Evolutionary conservation across 148 eudicot genomes (phyloP).

Genomic region (Diospyros lotus): DNA sequence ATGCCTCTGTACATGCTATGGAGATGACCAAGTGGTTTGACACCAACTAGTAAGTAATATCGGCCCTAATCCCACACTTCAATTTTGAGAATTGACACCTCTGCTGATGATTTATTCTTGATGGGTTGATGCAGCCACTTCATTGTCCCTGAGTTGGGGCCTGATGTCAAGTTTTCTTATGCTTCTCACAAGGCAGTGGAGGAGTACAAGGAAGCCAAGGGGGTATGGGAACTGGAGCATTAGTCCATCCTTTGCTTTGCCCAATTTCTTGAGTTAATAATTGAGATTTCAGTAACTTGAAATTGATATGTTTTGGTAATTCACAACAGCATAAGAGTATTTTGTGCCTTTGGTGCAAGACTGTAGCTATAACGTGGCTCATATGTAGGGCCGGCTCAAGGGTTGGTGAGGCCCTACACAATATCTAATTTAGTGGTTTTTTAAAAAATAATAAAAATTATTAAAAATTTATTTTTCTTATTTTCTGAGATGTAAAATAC

Average conservation of each 20-base stretch:
- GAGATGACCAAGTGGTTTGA: slow-evolving; percentile 68
- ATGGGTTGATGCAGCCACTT: slow-evolving; percentile 39
- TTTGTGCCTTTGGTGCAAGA: background rate
- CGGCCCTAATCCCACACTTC: background rate
- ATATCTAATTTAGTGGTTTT: no score
- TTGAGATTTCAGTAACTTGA: background rate
- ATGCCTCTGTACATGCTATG: slow-evolving; percentile 51
- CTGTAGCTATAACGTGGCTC: background rate
- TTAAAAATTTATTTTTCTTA: no score
- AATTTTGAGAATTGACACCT: background rate
- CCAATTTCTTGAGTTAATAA: background rate
- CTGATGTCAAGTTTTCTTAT: slow-evolving; percentile 55
- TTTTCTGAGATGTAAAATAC: no score
- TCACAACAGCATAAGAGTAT: no score
- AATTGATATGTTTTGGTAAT: background rate
- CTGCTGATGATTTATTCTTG: background rate
- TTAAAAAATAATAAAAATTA: no score
- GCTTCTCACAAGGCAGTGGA: slow-evolving; percentile 65
- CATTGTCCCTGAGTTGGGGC: slow-evolving; percentile 77
- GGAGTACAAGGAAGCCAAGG: slow-evolving; percentile 69
- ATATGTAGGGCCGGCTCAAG: no score
- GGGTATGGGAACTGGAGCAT: slow-evolving; percentile 31
- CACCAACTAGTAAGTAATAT: slow-evolving; percentile 58
- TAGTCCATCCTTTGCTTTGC: background rate
- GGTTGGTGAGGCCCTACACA: no score